phyloP scores from a whole-genome alignment of 306 rosid genomes.

The Luffa aegyptiaca region DNA sequence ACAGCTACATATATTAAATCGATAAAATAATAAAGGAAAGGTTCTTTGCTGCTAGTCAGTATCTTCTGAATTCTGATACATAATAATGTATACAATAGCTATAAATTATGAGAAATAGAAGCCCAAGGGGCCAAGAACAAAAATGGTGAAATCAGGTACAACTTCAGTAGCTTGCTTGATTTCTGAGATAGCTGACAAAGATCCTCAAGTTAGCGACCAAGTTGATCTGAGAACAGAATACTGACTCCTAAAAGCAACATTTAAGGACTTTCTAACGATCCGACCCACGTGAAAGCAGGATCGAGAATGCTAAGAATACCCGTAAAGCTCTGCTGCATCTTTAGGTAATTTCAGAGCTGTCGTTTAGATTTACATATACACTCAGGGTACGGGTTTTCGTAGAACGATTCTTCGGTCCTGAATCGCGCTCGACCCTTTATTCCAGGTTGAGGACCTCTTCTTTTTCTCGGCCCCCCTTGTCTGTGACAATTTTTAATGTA shows the following conservation, averaged over 20 bases:
- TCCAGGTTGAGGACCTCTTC: constrained; percentile 55
- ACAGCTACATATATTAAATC: background rate
- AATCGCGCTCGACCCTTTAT: constrained; percentile 75
- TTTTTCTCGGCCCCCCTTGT: constrained; percentile 84
- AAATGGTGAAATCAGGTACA: background rate
- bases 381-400: constrained; percentile 86
- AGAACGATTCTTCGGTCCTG: constrained; percentile 77
- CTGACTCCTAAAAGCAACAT: background rate
- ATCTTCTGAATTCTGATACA: background rate
- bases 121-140: background rate
- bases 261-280: background rate
- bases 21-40: background rate
- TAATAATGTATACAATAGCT: background rate
- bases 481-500: constrained; percentile 28
- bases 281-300: background rate
- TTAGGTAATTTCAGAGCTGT: constrained; percentile 17
- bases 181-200: background rate
- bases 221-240: background rate
- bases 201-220: background rate
- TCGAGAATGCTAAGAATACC: background rate
- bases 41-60: background rate
- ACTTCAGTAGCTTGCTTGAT: background rate
- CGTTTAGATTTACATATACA: constrained; percentile 62
- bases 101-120: background rate
- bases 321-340: background rate